Evolutionary conservation across 225 moss, liverwort and hornwort genomes (phyloP), one percentile per base, ranked within the genome.

Genomic region (Marchantia paleacea): DNA sequence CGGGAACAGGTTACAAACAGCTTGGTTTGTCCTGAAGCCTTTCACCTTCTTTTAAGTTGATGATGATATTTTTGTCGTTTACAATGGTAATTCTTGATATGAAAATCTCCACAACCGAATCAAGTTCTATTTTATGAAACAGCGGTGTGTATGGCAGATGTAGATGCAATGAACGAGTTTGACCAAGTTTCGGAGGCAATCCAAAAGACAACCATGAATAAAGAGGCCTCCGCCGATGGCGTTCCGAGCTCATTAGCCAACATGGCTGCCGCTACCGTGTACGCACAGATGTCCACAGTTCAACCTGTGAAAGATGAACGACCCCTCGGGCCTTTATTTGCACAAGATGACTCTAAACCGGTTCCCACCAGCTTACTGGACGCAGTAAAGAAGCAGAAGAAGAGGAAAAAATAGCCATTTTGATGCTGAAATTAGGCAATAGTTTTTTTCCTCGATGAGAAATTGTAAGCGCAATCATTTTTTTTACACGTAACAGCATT

Each of bases 301-400:
- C 51, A 31, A 12, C 24, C 12, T 11, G 26, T 48, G 4, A 31
- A 55, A 65, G 51, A 8, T 72, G 0, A 60, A 47, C 70, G 76
- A 29, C 72, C 79, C 18, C 58, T 87, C 53, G 87, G 87, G 31
- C 87, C 87, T 48, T 28, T 86, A n/a, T 75, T 75, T 71, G 70
- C 78, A 13, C 30, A 24, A 31, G 51, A 16, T 18, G 58, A 50
- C 8, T 52, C 48, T 50, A 81, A 82, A 52, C 50, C 76, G 19
- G 79, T 73, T 57, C 87, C 84, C 65, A 84, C 78, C 68, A 85
- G 87, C 78, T 79, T 87, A 69, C 80, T 85, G 63, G 87, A 87
- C 61, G 87, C 84, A 53, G 87, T 87, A 16, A 87, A 85, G 71
- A 80, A 80, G n/a, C 48, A 55, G 10, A 80, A 73, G 50, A 87